These are phyloP conservation scores for Aspergillus sp. DNA, from an alignment of 2,329 filamentous ascomycete genomes.

Conservation along the genomic window DNA sequence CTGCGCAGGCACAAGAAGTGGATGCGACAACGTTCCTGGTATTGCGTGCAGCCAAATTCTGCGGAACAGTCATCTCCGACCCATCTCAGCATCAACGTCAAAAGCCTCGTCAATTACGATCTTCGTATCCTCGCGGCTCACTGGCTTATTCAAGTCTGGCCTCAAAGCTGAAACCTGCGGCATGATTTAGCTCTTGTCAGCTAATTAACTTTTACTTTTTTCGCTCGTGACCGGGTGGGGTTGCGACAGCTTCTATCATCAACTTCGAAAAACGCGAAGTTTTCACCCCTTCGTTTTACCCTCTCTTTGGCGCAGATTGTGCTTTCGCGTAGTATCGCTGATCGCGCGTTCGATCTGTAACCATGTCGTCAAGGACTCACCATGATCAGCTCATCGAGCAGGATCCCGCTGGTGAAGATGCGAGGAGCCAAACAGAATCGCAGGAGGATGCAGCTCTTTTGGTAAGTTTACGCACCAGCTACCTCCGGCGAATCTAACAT, in stretches of 20 bases:
- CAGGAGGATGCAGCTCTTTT: constrained; percentile 39
- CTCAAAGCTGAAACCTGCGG: background rate
- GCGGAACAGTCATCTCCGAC: constrained; percentile 23
- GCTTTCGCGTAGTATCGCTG: background rate
- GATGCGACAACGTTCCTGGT: constrained; percentile 1
- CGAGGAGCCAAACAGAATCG: constrained; percentile 25
- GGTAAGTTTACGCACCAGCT: constrained; percentile 24
- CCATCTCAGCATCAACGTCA: constrained; percentile 6
- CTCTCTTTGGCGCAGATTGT: background rate
- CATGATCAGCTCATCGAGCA: constrained; percentile 25
- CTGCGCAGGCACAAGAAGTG: background rate
- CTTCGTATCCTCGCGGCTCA: background rate
- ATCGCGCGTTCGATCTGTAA: background rate
- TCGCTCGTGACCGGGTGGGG: constrained; percentile 12
- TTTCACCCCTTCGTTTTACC: background rate
- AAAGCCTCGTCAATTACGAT: constrained; percentile 1
- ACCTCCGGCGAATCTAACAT: constrained; percentile 17
- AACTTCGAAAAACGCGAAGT: constrained; percentile 5
- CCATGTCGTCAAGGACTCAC: constrained; percentile 17
- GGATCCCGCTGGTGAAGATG: constrained; percentile 24
- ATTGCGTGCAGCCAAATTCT: constrained; percentile 12
- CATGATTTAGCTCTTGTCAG: constrained; percentile 1
- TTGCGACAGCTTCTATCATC: constrained; percentile 15
- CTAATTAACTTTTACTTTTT: constrained; percentile 8
- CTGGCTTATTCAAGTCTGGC: background rate